Evolutionary conservation across 2,329 filamentous ascomycete species (phyloP), one percentile per base, ranked within the genome.

Genomic region (Aspergillus fijiensis): DNA sequence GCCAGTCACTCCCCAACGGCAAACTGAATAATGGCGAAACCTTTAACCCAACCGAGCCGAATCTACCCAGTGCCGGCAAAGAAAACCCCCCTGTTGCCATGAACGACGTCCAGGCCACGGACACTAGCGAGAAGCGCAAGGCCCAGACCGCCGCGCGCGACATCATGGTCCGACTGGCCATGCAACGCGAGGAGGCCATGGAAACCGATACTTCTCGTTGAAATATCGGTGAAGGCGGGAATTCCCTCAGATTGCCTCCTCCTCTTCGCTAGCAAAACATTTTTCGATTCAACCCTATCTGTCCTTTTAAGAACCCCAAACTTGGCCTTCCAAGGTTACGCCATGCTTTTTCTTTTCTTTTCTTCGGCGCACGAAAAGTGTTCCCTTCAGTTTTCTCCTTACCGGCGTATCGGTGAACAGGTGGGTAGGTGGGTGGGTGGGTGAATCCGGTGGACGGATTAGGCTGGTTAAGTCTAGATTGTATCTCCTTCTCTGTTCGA

Each of bases 141-240:
- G 70, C 73, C 29, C 72, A 71, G 62, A 64, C 75, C 50, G 70
- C 72, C 55, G 68, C 70, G 55, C 69, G 74, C 49, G 74, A 77
- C 63, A 62, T 62, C 16, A 67, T 77, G 67, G 72, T 68, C 23
- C 72, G 70, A 47, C 60, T 74, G 51, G 74, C 72, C 10, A 75
- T 77, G 72, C 71, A 76, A 58, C 72, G 74, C 6, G 76, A 77
- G 58, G 75, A 77, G 59, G 72, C 72, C 10, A 73, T 76, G 72
- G 74, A 75, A 50, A 70, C 66, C 1, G 71, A 72, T 12, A 66
- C 67, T 14, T 51, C 58, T 16, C 64, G 65, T 55, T 73, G 60
- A 66, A 16, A 1, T 23, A 16, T 35, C 12, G 12, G 33, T 35
- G 33, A 12, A 35, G 33, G 5, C 12, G 1, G 33, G 12, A 11